Base-by-base conservation (phyloP, 2,329 filamentous ascomycete species). In the Epichloe elymi region DNA sequence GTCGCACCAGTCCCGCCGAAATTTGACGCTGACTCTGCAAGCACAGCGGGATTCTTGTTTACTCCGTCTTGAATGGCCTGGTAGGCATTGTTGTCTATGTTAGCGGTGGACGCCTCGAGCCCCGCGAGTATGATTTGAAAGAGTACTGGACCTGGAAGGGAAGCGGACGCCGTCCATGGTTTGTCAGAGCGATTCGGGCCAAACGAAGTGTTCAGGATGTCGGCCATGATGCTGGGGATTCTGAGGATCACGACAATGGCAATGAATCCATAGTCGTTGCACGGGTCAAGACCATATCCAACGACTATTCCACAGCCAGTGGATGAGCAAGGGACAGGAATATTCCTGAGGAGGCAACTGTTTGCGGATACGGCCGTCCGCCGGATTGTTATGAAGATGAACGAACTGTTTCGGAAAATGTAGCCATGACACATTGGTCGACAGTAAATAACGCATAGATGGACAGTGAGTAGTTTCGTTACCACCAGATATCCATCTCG, bases 81-180 rank as follows among this genome's bases (percentile, higher is more conserved):
- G 70, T 78, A 43, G 73, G 68, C 45, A 50, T 72, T 8, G 62
- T 74, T 5, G 69, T 77, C 49, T 65, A 63, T 39, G 48, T 70
- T 26, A 74, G 72, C 1, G 58, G 69, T 1, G 71, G 71, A 4
- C 60, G 64, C 4, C 56, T 74, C 23, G 68, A 74, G 58, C 74
- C 75, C 4, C 67, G 68, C 20, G 72, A 78, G 55, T 77, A 78
- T 55, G 73, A 77, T 40, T 63, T 74, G 54, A 78, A 78, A 54
- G 74, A 78, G 51, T 77, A 76, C 57, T 78, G 75, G 75, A 72
- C 74, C 1, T 76, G 72, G 74, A 72, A 70, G 55, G 71, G 72
- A 3, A 63, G 65, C 0, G 74, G 74, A 3, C 67, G 67, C 3
- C 66, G 71, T 41, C 74, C 74, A 0, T 75, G 73, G 69, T 70